phyloP scores from a whole-genome alignment of 495 filamentous ascomycete genomes.

The Pyronema domesticum region DNA sequence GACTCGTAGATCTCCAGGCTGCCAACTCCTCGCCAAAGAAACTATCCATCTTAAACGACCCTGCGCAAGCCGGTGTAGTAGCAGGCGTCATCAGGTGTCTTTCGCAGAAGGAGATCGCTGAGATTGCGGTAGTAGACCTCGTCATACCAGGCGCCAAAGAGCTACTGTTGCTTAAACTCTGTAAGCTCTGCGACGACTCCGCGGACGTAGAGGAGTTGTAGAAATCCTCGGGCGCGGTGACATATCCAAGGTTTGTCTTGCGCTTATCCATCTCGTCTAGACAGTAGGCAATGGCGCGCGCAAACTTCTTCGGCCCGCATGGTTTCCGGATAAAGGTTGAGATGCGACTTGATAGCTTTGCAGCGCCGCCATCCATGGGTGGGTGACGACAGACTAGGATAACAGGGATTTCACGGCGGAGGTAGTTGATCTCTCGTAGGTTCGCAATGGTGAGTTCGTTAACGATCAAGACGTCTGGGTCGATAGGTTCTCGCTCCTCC shows the following conservation, averaged over 20 bases:
- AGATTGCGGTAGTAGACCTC: neutral
- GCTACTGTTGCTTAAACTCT: neutral
- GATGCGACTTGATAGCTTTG: neutral
- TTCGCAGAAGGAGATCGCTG: neutral
- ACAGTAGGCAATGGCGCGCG: constrained; percentile 32
- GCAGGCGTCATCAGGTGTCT: neutral
- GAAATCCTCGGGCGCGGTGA: neutral
- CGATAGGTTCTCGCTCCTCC: neutral
- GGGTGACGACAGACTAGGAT: constrained; percentile 1
- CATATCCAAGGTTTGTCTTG: neutral
- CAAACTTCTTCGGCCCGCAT: constrained; percentile 47
- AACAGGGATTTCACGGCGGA: neutral
- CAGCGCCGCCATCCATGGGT: neutral
- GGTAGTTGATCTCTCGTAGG: neutral
- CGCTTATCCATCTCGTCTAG: constrained; percentile 18
- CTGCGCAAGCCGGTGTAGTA: neutral
- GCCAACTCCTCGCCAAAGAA: neutral
- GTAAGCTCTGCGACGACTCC: neutral
- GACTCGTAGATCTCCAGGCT: neutral
- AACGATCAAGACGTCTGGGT: constrained; percentile 13
- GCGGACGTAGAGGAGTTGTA: neutral
- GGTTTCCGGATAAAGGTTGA: constrained; percentile 31
- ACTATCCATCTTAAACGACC: neutral
- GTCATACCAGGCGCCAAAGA: neutral
- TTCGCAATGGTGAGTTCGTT: constrained; percentile 7